phyloP scores from a whole-genome alignment of 768 basidiomycete genomes.

The Suillus subalutaceus region DNA sequence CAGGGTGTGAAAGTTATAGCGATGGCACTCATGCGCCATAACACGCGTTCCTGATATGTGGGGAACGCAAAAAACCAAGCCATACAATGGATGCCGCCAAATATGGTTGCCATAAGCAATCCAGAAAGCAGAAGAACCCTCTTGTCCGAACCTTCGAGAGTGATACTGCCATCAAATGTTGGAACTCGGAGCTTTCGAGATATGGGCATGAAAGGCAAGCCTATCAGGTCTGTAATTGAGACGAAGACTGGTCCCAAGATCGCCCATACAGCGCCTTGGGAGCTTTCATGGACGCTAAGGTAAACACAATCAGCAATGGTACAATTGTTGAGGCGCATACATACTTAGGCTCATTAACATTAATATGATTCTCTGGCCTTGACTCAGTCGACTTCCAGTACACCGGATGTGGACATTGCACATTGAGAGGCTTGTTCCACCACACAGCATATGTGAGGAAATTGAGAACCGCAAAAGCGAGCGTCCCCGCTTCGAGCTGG shows the following conservation, averaged over 20 bases:
- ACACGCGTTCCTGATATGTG: conserved; percentile 15
- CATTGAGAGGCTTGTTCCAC: too few species aligned
- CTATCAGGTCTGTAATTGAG: background rate
- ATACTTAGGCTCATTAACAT: too few species aligned
- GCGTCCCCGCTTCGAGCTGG: too few species aligned
- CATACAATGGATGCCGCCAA: conserved; percentile 31
- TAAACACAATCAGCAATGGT: background rate
- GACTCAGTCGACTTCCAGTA: too few species aligned
- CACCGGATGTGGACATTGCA: too few species aligned
- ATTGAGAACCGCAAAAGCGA: too few species aligned
- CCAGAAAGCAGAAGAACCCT: background rate
- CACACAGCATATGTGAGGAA: too few species aligned
- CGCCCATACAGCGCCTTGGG: too few species aligned
- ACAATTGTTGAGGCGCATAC: too few species aligned
- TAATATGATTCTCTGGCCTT: too few species aligned
- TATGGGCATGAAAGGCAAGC: background rate
- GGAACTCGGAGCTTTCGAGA: background rate
- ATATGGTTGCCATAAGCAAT: conserved; percentile 17
- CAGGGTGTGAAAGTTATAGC: conserved; percentile 11
- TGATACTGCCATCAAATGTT: background rate
- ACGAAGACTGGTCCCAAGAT: background rate
- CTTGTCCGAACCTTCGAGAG: too few species aligned
- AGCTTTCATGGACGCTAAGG: background rate
- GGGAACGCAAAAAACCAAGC: conserved; percentile 29
- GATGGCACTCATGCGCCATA: conserved; percentile 26